Percentiles rank a stretch among this genome's conserved stretches.
These are phyloP conservation scores for Diplodia scrobiculata DNA, from an alignment of 2,329 filamentous ascomycete species.

Conservation along the genomic window DNA sequence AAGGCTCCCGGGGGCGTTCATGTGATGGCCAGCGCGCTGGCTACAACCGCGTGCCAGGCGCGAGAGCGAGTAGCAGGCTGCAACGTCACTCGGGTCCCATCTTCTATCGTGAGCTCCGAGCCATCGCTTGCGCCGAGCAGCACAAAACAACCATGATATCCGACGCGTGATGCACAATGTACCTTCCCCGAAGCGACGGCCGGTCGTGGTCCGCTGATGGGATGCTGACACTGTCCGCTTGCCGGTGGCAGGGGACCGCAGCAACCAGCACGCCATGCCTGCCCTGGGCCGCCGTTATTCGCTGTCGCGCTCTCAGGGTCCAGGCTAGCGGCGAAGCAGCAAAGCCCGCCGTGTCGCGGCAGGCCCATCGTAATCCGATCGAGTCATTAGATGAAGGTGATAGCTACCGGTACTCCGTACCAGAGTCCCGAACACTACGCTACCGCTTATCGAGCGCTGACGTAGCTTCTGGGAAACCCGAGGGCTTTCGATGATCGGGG, in stretches of 20 bases:
- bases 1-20: neutral
- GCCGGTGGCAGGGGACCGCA: slow-evolving; percentile 8
- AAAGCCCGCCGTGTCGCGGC: too few relatives aligned
- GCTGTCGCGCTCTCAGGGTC: slow-evolving; percentile 6
- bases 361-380: slow-evolving; percentile 19
- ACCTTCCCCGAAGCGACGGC: too few relatives aligned
- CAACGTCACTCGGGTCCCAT: slow-evolving; percentile 8
- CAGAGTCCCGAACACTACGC: neutral
- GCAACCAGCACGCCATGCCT: neutral
- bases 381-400: slow-evolving; percentile 7
- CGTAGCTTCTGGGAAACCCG: neutral
- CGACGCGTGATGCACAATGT: slow-evolving; percentile 13
- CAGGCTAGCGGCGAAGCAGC: slow-evolving; percentile 13
- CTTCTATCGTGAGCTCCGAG: neutral
- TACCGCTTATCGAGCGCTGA: slow-evolving; percentile 9
- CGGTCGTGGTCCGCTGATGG: neutral
- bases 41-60: neutral
- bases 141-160: neutral
- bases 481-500: neutral
- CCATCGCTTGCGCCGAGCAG: neutral
- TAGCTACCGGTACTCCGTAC: neutral
- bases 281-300: neutral
- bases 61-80: slow-evolving; percentile 8
- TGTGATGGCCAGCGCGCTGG: slow-evolving; percentile 12
- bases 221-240: neutral